Percentiles rank a stretch among this genome's conserved stretches.
Conservation (phyloP, 208 protist genomes). For the Blechomonas ayalai region DNA sequence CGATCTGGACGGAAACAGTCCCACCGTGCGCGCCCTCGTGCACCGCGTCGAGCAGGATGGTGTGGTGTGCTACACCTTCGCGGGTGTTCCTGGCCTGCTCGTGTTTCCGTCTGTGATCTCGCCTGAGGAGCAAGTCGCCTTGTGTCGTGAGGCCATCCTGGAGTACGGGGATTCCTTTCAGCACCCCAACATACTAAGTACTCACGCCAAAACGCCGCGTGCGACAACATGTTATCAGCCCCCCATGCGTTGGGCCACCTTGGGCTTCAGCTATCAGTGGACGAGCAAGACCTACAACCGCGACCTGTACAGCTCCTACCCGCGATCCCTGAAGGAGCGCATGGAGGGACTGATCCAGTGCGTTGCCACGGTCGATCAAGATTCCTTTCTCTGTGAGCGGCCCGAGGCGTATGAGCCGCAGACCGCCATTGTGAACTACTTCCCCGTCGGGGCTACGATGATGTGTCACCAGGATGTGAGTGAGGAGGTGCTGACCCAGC, state of each 20-base stretch:
- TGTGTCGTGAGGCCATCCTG: slow-evolving; percentile 51
- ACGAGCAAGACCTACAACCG: slow-evolving; percentile 67
- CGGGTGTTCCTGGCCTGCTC: slow-evolving; percentile 54
- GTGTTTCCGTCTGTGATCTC: slow-evolving; percentile 52
- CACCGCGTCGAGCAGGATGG: slow-evolving; percentile 6
- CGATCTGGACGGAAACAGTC: slow-evolving; percentile 44
- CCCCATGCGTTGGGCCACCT: slow-evolving; percentile 82
- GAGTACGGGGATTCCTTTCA: slow-evolving; percentile 42
- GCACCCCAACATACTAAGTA: slow-evolving; percentile 82
- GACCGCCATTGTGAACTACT: slow-evolving; percentile 88
- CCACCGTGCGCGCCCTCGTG: slow-evolving; percentile 29
- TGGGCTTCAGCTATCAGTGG: slow-evolving; percentile 88
- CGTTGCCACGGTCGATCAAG: slow-evolving; percentile 30
- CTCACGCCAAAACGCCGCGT: slow-evolving; percentile 47
- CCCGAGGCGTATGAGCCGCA: slow-evolving; percentile 68
- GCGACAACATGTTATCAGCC: slow-evolving; percentile 64
- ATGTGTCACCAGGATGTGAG: slow-evolving; percentile 90
- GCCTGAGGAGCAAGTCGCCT: slow-evolving; percentile 35
- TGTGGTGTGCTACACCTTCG: slow-evolving; percentile 61
- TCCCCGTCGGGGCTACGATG: slow-evolving; percentile 77
- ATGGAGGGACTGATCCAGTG: slow-evolving; percentile 33
- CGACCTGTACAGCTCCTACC: slow-evolving; percentile 50
- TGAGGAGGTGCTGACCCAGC: slow-evolving; percentile 65
- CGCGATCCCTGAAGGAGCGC: slow-evolving; percentile 20
- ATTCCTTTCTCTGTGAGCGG: slow-evolving; percentile 13